Conservation (phyloP, 2,329 filamentous ascomycete species). For the Hymenoscyphus linearis region DNA sequence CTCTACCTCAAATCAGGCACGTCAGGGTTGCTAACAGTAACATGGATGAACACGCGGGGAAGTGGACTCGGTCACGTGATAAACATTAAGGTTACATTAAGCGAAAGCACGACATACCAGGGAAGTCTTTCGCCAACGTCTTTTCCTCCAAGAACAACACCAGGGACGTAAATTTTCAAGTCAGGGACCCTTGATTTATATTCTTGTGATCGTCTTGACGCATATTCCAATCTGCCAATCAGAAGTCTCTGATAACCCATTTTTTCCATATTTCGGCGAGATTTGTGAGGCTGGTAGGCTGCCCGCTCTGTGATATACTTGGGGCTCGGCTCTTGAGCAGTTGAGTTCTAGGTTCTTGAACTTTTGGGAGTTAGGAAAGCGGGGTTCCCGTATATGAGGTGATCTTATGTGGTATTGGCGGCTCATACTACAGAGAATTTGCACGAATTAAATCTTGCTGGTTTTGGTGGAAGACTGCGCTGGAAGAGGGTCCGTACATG, state of each 20-base stretch:
- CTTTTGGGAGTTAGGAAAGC: not conserved
- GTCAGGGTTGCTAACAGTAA: too few species aligned
- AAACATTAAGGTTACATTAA: not conserved
- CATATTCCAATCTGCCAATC: not conserved
- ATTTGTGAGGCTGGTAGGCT: not conserved
- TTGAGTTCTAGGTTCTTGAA: too few species aligned
- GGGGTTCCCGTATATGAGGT: not conserved
- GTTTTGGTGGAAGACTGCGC: not conserved
- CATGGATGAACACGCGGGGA: not conserved
- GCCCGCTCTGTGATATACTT: not conserved
- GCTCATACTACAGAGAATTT: not conserved
- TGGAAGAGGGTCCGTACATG: not conserved
- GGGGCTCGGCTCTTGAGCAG: not conserved
- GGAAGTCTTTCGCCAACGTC: slow-evolving; percentile 5
- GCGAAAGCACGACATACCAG: slow-evolving; percentile 3
- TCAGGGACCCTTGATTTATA: not conserved
- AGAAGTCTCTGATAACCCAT: not conserved
- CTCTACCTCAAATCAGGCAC: too few species aligned
- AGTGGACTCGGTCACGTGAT: not conserved
- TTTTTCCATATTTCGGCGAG: not conserved
- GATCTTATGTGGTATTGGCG: not conserved
- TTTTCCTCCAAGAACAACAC: not conserved
- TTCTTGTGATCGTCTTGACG: not conserved
- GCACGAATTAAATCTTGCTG: not conserved
- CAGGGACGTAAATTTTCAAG: not conserved